Evolutionary conservation across 2,329 filamentous ascomycete species (phyloP).

Genomic region (Colletotrichum plurivorum): DNA sequence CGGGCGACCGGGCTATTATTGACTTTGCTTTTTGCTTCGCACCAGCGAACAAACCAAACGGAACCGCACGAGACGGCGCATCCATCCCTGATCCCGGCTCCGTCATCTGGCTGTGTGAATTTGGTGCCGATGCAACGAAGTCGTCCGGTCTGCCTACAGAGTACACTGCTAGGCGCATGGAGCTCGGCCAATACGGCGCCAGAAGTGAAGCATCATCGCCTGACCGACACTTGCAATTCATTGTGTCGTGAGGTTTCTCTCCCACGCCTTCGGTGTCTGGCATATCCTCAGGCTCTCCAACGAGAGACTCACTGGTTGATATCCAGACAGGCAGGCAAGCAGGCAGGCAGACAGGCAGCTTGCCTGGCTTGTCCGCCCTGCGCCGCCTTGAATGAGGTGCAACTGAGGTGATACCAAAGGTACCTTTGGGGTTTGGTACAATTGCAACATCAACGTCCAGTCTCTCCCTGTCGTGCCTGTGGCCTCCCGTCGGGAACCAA

Average conservation of each 20-base stretch:
- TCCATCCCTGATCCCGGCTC: slow-evolving; percentile 21
- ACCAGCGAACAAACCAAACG: slow-evolving; percentile 10
- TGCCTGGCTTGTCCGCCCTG: slow-evolving; percentile 18
- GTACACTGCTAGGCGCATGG: too few species aligned
- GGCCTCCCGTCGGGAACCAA: slow-evolving; percentile 33
- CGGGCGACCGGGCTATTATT: slow-evolving; percentile 10
- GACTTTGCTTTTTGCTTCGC: not conserved
- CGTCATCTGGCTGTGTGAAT: slow-evolving; percentile 5
- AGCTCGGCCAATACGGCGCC: not conserved
- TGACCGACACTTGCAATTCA: not conserved
- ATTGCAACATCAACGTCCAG: slow-evolving; percentile 34
- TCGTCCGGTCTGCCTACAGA: not conserved
- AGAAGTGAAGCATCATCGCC: not conserved
- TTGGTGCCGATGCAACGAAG: slow-evolving; percentile 7
- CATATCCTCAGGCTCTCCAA: slow-evolving; percentile 1
- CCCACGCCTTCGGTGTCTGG: slow-evolving; percentile 6
- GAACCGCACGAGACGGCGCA: slow-evolving; percentile 10
- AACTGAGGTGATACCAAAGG: slow-evolving; percentile 8
- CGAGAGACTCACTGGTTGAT: too few species aligned
- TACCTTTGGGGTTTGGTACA: slow-evolving; percentile 22
- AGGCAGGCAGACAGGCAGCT: not conserved
- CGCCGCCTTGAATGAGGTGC: slow-evolving; percentile 1
- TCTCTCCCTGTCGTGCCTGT: slow-evolving; percentile 40
- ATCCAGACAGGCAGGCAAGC: too few species aligned
- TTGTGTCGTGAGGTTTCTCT: not conserved